Evolutionary conservation across 1,284 basidiomycete species (phyloP).

Genomic region (Ganoderma multipileum): DNA sequence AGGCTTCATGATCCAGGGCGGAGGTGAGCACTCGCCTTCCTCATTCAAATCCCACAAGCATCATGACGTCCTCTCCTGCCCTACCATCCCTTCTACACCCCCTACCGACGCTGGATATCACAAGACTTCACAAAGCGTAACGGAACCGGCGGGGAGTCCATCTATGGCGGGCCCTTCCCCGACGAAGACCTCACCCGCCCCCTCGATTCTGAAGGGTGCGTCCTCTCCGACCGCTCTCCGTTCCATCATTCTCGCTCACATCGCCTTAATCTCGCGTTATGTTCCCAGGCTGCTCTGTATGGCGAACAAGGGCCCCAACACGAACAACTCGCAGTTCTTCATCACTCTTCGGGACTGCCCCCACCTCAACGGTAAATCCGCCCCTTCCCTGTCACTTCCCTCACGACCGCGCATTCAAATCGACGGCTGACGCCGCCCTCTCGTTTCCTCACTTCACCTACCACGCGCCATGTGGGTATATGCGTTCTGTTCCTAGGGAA

Average conservation of each 20-base stretch:
- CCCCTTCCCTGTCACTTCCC: slow-evolving; percentile 10
- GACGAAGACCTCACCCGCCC: slow-evolving; percentile 79
- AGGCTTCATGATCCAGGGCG: slow-evolving; percentile 90
- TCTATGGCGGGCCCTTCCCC: slow-evolving; percentile 76
- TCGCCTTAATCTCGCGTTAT: neutral
- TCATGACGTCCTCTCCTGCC: neutral
- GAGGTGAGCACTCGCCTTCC: slow-evolving; percentile 53
- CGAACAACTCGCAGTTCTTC: slow-evolving; percentile 87
- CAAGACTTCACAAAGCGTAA: slow-evolving; percentile 80
- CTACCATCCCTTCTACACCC: neutral
- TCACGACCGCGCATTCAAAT: neutral
- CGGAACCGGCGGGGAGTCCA: slow-evolving; percentile 85
- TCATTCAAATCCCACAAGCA: slow-evolving; percentile 2
- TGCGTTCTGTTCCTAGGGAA: slow-evolving; percentile 53
- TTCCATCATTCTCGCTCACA: neutral
- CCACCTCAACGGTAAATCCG: slow-evolving; percentile 64
- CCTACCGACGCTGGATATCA: neutral
- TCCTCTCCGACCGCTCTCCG: slow-evolving; percentile 33
- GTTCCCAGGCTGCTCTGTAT: slow-evolving; percentile 71
- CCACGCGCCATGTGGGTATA: neutral
- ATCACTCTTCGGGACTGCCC: slow-evolving; percentile 77
- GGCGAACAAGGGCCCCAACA: slow-evolving; percentile 84
- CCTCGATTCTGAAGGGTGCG: slow-evolving; percentile 65
- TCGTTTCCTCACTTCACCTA: neutral
- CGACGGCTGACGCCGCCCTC: slow-evolving; percentile 1